Conservation (phyloP, 768 basidiomycete species). For the Cystobasidium tubakii region DNA sequence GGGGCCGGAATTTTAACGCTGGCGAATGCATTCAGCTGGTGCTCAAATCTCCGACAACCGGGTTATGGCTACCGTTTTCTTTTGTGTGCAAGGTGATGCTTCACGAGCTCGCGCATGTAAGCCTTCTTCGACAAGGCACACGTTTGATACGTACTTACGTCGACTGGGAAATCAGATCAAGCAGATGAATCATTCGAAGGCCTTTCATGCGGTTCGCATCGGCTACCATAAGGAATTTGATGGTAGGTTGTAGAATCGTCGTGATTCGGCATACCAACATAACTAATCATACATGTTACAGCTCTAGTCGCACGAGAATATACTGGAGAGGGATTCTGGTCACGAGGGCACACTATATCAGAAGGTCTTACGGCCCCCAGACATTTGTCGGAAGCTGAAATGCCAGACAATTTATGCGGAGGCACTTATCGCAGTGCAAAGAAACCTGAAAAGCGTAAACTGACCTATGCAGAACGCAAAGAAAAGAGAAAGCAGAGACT, state of each 20-base stretch:
- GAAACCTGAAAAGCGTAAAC: constrained; percentile 26
- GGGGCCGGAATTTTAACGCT: constrained; percentile 28
- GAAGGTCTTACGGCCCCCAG: constrained; percentile 15
- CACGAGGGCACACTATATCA: constrained; percentile 16
- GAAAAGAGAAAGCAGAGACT: constrained; percentile 25
- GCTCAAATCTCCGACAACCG: constrained; percentile 14
- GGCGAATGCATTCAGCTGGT: constrained; percentile 35
- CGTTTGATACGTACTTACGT: no score
- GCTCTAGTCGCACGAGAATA: constrained; percentile 18
- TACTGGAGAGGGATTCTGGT: constrained; percentile 35
- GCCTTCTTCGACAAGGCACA: neutral
- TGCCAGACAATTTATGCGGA: constrained; percentile 24
- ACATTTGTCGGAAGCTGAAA: constrained; percentile 11
- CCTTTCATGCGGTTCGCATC: constrained; percentile 29
- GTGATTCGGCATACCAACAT: no score
- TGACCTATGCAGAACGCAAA: constrained; percentile 27
- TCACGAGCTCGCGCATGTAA: constrained; percentile 33
- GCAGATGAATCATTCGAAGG: constrained; percentile 33
- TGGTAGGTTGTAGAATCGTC: constrained; percentile 4
- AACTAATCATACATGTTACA: neutral
- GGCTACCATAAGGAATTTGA: constrained; percentile 23
- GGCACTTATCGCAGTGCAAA: constrained; percentile 22
- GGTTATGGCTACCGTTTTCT: constrained; percentile 25
- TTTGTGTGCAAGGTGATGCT: constrained; percentile 33
- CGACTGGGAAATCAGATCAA: constrained; percentile 12